These are phyloP conservation scores for Lactifluus hygrophoroides DNA, from an alignment of 768 basidiomycete species.

Conservation along the genomic window DNA sequence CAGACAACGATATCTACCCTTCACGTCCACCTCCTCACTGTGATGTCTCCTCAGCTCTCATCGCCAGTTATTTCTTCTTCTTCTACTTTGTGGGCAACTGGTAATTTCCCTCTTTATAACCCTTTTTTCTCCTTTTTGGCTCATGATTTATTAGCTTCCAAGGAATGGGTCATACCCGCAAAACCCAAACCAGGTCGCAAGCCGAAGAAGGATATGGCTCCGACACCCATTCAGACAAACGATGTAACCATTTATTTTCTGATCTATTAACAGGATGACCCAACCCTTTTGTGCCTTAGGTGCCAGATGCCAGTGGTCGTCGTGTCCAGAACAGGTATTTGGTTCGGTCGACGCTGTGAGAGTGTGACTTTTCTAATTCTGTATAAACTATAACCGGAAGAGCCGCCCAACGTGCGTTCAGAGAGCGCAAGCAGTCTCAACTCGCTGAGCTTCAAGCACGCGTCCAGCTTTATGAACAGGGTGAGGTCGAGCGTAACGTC, in stretches of 20 bases:
- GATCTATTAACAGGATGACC: conserved; percentile 2
- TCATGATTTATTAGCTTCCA: conserved; percentile 49
- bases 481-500: conserved; percentile 83
- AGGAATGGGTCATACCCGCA: conserved; percentile 82
- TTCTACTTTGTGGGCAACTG: conserved; percentile 66
- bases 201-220: conserved; percentile 60
- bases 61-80: conserved; percentile 34
- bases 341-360: background rate
- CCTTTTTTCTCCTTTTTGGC: background rate
- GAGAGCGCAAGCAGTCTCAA: conserved; percentile 83
- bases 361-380: background rate
- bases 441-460: conserved; percentile 83
- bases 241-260: conserved; percentile 36
- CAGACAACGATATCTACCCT: conserved; percentile 37
- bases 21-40: conserved; percentile 4
- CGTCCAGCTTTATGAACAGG: conserved; percentile 77
- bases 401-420: conserved; percentile 83
- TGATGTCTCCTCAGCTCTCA: conserved; percentile 21
- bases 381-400: conserved; percentile 31
- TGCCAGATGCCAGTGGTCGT: conserved; percentile 48
- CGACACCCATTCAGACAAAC: conserved; percentile 32
- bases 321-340: conserved; percentile 65
- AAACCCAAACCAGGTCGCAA: conserved; percentile 84
- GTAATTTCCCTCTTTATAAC: conserved; percentile 29
- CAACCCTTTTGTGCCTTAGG: conserved; percentile 20